phyloP scores from a whole-genome alignment of 2,329 filamentous ascomycete genomes.

The Sporothrix luriei region DNA sequence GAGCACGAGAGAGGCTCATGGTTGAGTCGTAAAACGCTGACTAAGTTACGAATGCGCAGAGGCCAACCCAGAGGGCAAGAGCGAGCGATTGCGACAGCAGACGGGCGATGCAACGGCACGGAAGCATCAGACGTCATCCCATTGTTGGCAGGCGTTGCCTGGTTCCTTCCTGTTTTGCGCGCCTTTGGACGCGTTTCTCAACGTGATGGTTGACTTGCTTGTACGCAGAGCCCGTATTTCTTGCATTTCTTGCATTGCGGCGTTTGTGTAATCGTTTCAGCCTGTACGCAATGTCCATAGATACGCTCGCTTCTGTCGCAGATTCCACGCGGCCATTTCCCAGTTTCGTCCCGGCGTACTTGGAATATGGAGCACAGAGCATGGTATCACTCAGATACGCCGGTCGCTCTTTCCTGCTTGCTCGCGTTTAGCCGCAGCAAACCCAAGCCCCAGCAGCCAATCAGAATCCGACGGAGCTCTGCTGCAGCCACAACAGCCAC shows the following conservation, averaged over 20 bases:
- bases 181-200: constrained; percentile 11
- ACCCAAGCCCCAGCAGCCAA: neutral
- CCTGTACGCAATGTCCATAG: neutral
- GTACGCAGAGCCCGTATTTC: neutral
- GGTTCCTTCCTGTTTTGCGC: constrained; percentile 9
- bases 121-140: constrained; percentile 30
- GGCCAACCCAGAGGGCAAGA: neutral
- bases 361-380: too few relatives aligned
- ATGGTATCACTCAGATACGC: too few relatives aligned
- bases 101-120: constrained; percentile 1
- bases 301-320: neutral
- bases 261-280: constrained; percentile 18
- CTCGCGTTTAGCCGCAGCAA: constrained; percentile 1
- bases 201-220: too few relatives aligned
- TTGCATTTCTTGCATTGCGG: neutral
- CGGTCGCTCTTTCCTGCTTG: constrained; percentile 11
- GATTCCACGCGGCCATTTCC: neutral
- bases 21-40: neutral
- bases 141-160: constrained; percentile 11
- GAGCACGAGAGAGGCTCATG: too few relatives aligned
- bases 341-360: neutral
- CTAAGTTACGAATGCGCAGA: neutral
- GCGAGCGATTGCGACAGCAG: constrained; percentile 6
- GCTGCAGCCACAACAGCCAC: constrained; percentile 16
- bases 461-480: neutral